Conservation (phyloP, 441 rosid species). For the Biscutella laevigata region DNA sequence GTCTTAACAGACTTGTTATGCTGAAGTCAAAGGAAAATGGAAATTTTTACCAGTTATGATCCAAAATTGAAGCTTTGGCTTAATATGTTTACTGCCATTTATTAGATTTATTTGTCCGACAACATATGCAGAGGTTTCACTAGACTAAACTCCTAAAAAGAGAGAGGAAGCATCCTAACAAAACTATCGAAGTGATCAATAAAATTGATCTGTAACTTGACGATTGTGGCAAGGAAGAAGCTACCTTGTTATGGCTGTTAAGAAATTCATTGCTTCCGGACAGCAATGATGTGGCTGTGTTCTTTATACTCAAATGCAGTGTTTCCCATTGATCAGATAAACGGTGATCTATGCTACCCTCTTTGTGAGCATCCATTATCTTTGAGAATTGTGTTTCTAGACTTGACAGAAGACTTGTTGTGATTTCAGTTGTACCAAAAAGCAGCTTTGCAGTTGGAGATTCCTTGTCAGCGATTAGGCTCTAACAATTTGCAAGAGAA, state of each 20-base stretch:
- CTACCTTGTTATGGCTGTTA: slow-evolving; percentile 62
- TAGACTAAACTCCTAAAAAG: slow-evolving; percentile 30
- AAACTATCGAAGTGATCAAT: slow-evolving; percentile 32
- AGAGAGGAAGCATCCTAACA: slow-evolving; percentile 43
- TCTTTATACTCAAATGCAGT: slow-evolving; percentile 39
- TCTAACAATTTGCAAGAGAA: slow-evolving; percentile 32
- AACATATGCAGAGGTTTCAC: slow-evolving; percentile 20
- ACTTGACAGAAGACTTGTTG: slow-evolving; percentile 44
- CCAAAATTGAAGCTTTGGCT: not conserved
- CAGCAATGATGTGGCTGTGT: slow-evolving; percentile 31
- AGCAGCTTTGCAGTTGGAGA: slow-evolving; percentile 47
- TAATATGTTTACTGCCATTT: slow-evolving; percentile 4
- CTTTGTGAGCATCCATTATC: slow-evolving; percentile 28
- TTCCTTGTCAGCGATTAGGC: slow-evolving; percentile 34
- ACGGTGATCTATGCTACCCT: slow-evolving; percentile 23
- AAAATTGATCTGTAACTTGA: slow-evolving; percentile 43
- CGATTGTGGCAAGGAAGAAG: slow-evolving; percentile 50
- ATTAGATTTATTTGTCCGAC: not conserved
- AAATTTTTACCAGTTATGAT: not conserved
- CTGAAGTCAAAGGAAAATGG: not conserved
- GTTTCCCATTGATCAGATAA: slow-evolving; percentile 34
- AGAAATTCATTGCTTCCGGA: slow-evolving; percentile 31
- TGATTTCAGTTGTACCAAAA: slow-evolving; percentile 41
- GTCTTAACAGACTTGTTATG: not conserved
- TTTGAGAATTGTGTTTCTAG: slow-evolving; percentile 43